phyloP scores from a whole-genome alignment of 176 grass and related monocot species.

The Avena insularis region DNA sequence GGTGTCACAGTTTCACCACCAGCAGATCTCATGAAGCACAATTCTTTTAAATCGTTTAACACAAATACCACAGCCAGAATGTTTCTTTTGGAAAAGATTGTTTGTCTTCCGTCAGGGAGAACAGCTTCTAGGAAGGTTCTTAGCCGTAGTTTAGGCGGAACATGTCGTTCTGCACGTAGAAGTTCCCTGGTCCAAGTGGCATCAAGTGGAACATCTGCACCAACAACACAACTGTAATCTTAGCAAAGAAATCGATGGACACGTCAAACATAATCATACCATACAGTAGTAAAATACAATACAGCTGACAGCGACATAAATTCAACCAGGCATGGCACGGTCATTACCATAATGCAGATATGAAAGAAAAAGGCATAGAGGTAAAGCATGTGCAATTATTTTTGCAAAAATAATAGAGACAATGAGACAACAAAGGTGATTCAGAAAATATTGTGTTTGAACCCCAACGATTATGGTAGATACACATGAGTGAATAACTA shows the following conservation, averaged over 20 bases:
- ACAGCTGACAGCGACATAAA: not conserved
- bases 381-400: not conserved
- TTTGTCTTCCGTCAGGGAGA: not conserved
- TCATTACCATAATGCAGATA: not conserved
- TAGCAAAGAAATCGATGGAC: not conserved
- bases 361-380: not conserved
- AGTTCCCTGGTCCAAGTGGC: slow-evolving; percentile 55
- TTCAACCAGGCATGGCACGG: not conserved
- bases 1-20: not conserved
- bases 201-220: slow-evolving; percentile 70
- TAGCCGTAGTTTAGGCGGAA: slow-evolving; percentile 72
- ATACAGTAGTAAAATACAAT: not conserved
- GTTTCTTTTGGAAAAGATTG: not conserved
- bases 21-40: not conserved
- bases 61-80: not conserved
- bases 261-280: not conserved
- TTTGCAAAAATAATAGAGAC: not conserved
- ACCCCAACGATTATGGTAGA: not conserved
- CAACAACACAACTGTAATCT: not conserved
- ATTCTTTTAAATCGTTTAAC: slow-evolving; percentile 13
- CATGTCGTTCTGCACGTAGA: slow-evolving; percentile 71
- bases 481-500: not conserved
- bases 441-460: not conserved
- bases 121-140: not conserved
- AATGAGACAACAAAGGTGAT: not conserved